Conservation (phyloP, 208 protist genomes). For the Kentomonas sorsogonicus region DNA sequence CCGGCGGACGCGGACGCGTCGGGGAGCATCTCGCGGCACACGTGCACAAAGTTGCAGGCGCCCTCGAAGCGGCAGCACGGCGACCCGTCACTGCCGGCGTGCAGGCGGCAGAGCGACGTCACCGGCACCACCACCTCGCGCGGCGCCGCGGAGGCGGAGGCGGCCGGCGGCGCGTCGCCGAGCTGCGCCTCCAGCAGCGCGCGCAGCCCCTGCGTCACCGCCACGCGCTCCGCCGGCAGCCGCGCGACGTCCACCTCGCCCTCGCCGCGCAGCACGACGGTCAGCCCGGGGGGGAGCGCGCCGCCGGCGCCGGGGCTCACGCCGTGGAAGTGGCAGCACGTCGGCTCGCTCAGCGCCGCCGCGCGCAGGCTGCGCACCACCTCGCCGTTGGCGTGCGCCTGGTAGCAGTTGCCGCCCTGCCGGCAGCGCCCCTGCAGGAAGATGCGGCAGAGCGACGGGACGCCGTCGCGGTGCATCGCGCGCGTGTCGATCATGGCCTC, state of each 20-base stretch:
- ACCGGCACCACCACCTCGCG: conserved; percentile 44
- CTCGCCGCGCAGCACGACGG: conserved; percentile 24
- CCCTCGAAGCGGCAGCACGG: conserved; percentile 74
- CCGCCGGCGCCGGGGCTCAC: conserved; percentile 24
- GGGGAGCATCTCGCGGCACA: conserved; percentile 45
- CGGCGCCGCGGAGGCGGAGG: conserved; percentile 9
- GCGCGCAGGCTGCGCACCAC: conserved; percentile 44
- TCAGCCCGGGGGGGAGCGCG: conserved; percentile 16
- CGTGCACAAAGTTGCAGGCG: conserved; percentile 82
- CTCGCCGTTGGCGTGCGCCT: conserved; percentile 62
- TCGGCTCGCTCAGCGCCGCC: conserved; percentile 55
- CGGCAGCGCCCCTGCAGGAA: conserved; percentile 74
- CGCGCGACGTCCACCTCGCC: conserved; percentile 17
- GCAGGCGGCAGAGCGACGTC: conserved; percentile 63
- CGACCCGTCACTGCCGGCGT: conserved; percentile 29
- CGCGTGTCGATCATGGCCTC: conserved; percentile 60
- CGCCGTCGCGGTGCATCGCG: conserved; percentile 68
- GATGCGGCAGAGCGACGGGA: conserved; percentile 76
- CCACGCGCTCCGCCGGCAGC: conserved; percentile 22
- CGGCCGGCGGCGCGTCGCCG: conserved; percentile 2
- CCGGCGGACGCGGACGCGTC: not conserved
- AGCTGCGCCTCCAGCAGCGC: conserved; percentile 28
- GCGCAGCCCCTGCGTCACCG: conserved; percentile 56
- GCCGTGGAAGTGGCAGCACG: conserved; percentile 64
- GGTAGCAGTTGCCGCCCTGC: conserved; percentile 66